Base-by-base conservation (phyloP, 1,284 basidiomycete genomes). In the Boletellus deceptivus region DNA sequence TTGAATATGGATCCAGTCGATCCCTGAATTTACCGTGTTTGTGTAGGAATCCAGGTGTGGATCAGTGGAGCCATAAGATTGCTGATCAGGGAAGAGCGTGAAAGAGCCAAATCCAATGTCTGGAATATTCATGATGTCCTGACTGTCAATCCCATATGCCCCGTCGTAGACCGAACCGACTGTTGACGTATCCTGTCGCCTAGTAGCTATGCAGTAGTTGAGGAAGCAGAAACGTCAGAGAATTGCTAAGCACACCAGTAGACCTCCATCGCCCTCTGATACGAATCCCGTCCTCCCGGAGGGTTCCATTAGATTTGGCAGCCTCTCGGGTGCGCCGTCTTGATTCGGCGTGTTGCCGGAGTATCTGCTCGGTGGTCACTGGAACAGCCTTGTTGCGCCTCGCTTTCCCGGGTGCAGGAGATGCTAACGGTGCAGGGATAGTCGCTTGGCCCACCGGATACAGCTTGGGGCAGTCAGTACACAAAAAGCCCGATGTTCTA, bases 71-170 rank as follows among this genome's bases (percentile, higher is more conserved):
- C 67, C 73, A 57, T 84, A 85, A 31, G 61, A 63, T 53, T 78
- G 74, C 64, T 86, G 84, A 61, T 87, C 83, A 18, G 85, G 84
- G 73, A 86, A 84, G 16, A 85, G 58, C 55, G 79, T 81, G 73
- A 84, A 83, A 20, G 79, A 72, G 34, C 74, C 70, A 55, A 83
- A 84, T 18, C 74, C 76, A 55, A 86, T 78, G 14, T 75, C 24
- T 0, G 79, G 78, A 52, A 81, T 80, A 58, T 72, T 78, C 49
- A 75, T 57, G 49, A 87, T 83, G 56, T 87, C 85, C 58, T 83
- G 76, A 50, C 77, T 79, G 61, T 87, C 84, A n/a, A 87, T 82
- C 40, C 84, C 84, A 31, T 70, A 69, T 10, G 77, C 72, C 2
- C 85, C 84, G 60, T 86, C 78, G 53, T 79, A 82, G 17, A 72